These are phyloP conservation scores for Penicillium sp. DNA, from an alignment of 2,329 filamentous ascomycete species.

Conservation along the genomic window DNA sequence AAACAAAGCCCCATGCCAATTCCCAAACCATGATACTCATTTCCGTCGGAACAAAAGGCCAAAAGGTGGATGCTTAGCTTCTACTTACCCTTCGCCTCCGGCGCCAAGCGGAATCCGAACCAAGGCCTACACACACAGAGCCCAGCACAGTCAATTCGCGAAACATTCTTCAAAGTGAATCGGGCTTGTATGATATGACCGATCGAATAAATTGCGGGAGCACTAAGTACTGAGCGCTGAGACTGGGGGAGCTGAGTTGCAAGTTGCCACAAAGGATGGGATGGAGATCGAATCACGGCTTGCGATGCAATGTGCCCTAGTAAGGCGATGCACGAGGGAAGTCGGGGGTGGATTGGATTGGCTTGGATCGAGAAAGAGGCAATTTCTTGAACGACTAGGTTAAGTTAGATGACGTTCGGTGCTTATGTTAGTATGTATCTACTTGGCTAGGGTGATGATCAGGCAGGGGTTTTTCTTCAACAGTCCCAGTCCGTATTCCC, in stretches of 20 bases:
- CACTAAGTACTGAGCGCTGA: not conserved
- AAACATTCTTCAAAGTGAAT: not conserved
- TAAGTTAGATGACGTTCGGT: no score
- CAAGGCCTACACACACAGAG: not conserved
- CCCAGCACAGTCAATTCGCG: no score
- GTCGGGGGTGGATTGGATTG: no score
- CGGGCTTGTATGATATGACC: not conserved
- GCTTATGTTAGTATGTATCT: not conserved
- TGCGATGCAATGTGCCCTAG: not conserved
- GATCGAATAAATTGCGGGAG: not conserved
- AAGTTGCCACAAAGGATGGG: not conserved
- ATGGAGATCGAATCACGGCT: not conserved
- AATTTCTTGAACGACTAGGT: no score
- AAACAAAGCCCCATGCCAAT: no score
- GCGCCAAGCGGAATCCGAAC: slow-evolving; percentile 21
- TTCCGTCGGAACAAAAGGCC: no score
- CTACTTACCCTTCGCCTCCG: slow-evolving; percentile 13
- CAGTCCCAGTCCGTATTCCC: not conserved
- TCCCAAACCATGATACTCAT: not conserved
- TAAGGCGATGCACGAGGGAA: not conserved
- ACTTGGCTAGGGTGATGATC: not conserved
- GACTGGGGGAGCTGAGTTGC: not conserved
- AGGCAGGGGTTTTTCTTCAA: not conserved
- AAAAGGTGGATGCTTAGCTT: slow-evolving; percentile 14
- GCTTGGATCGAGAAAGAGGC: no score